Evolutionary conservation across 164 flowering plant genomes (phyloP).

Genomic region (Berberis vulgaris): DNA sequence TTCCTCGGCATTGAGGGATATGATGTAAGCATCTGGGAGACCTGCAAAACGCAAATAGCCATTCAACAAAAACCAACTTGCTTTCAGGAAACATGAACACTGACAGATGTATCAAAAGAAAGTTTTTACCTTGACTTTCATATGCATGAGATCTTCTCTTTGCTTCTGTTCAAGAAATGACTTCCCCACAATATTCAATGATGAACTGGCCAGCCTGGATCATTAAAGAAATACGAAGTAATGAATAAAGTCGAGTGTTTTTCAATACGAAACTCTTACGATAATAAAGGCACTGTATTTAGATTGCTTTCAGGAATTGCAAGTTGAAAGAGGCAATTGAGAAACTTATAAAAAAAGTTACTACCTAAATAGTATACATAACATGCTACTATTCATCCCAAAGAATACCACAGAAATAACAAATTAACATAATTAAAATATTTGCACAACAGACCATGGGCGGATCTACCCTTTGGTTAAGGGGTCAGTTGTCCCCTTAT

Average conservation of each 20-base stretch:
- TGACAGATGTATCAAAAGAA: background rate
- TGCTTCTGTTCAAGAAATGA: constrained; percentile 87
- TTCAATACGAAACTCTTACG: background rate
- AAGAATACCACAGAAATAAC: background rate
- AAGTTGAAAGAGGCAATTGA: too few species aligned
- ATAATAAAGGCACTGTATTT: too few species aligned
- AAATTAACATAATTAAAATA: too few species aligned
- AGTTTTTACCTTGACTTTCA: constrained; percentile 53
- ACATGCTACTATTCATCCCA: background rate
- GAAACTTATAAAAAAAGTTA: background rate
- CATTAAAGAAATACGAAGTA: background rate
- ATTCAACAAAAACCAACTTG: constrained; percentile 5
- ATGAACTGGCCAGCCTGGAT: constrained; percentile 69
- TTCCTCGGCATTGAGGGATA: constrained; percentile 58
- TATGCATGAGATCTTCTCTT: constrained; percentile 63
- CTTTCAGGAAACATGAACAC: constrained; percentile 2
- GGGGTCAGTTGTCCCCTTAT: too few species aligned
- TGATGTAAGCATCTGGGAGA: constrained; percentile 78
- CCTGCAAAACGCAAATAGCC: constrained; percentile 35
- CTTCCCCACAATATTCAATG: constrained; percentile 95
- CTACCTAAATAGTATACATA: background rate
- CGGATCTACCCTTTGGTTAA: too few species aligned
- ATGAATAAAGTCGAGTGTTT: background rate
- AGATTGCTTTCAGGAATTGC: background rate
- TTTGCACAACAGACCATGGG: too few species aligned